Evolutionary conservation across 2,329 filamentous ascomycete species (phyloP), one percentile per base, ranked within the genome.

Genomic region (Aureobasidium sp.): DNA sequence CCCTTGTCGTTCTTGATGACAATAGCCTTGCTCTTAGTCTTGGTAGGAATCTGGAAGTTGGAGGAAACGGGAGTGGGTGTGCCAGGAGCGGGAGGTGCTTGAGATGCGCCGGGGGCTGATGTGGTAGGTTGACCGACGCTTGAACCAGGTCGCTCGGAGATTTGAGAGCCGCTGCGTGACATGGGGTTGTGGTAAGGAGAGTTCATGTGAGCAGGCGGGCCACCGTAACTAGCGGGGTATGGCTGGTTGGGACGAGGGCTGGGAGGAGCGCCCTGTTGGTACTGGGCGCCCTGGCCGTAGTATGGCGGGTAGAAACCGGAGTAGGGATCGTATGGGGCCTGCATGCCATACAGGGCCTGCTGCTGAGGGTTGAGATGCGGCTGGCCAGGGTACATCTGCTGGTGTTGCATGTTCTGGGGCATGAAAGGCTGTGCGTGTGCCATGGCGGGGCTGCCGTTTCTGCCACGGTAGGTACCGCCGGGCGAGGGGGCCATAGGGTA

Each of bases 1-100:
- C 91, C 92, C 62, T 87, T 83, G 34, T 87, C 83, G 70, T 91
- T 90, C 80, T 91, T 95, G 79, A 97, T 96, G 53, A 86, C 81
- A 67, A 97, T 88, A 1, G 88, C 86, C 52, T 86, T 86, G 74
- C 84, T 91, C 80, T 88, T 90, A 55, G 78, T 69, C 81, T 84
- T 72, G 17, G 75, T 70, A 11, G 87, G 86, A 64, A 84, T 84
- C 64, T 87, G 82, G 65, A 87, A 86, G 67, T 84, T 82, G 3
- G 84, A 78, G 6, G 82, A 81, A 39, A 85, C 81, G 27, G 81
- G 83, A 37, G 87, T 83, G 63, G 81, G 82, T 70, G 85, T 78
- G 75, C 86, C 74, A 75, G 77, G 75, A 15, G 72, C 73, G 27
- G 75, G 72, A 25, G 74, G 71, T 68, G 76, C 74, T 5, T 78